Evolutionary conservation across 768 basidiomycete species (phyloP).

Genomic region (Suillus subaureus): DNA sequence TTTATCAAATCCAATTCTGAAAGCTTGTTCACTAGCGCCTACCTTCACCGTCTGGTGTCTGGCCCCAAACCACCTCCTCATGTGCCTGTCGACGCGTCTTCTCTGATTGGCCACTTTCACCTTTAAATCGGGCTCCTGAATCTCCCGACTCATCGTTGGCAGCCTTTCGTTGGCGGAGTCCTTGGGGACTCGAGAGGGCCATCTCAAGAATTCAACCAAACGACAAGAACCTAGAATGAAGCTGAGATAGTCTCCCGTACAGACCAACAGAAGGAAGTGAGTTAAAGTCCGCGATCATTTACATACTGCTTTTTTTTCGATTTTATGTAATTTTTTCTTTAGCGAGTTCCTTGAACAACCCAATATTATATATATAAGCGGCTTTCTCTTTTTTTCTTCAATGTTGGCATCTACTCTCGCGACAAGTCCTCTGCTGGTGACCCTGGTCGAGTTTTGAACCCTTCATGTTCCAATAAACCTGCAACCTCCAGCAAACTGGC

Average conservation of each 20-base stretch:
- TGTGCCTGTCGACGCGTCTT: constrained; percentile 11
- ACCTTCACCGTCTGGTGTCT: constrained; percentile 83
- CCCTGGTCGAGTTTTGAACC: not conserved
- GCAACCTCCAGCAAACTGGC: not conserved
- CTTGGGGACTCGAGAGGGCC: constrained; percentile 20
- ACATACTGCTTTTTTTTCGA: not conserved
- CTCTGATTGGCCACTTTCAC: constrained; percentile 14
- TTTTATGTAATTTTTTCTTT: constrained; percentile 2
- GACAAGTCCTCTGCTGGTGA: not conserved
- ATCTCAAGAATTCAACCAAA: constrained; percentile 16
- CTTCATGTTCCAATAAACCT: not conserved
- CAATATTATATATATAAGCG: no score
- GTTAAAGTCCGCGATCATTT: not conserved
- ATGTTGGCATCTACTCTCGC: not conserved
- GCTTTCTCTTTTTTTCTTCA: no score
- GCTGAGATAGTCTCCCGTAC: not conserved
- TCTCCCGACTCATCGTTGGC: not conserved
- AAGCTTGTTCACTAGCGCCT: constrained; percentile 19
- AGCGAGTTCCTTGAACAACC: not conserved
- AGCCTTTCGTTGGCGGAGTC: constrained; percentile 27
- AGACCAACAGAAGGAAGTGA: not conserved
- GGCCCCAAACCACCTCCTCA: constrained; percentile 83
- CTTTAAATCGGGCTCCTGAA: not conserved
- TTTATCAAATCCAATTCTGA: constrained; percentile 12
- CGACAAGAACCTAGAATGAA: not conserved